A percentile compares a stretch with the other conserved stretches of the same genome.
Conservation (phyloP, 2,329 filamentous ascomycete genomes). For the Fusarium sublunatum region DNA sequence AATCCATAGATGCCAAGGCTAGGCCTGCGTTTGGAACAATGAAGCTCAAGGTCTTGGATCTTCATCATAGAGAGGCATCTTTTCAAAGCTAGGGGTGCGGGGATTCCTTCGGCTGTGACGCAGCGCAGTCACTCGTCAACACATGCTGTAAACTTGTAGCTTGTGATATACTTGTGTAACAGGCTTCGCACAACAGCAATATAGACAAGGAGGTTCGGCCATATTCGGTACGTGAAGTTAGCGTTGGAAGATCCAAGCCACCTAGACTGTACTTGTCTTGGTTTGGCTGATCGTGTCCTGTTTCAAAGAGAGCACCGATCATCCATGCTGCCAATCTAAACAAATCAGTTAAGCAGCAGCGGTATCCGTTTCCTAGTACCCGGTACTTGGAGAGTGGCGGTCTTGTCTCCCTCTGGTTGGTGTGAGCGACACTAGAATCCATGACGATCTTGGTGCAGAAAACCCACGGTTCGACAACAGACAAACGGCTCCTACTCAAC, state of each 20-base stretch:
- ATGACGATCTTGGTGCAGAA: conserved; percentile 15
- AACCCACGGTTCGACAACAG: conserved; percentile 25
- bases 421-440: conserved; percentile 9
- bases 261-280: conserved; percentile 14
- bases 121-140: conserved; percentile 37
- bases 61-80: conserved; percentile 1
- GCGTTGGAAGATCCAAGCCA: not conserved
- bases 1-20: conserved; percentile 34
- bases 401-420: conserved; percentile 9
- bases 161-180: conserved; percentile 34
- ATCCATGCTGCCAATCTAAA: conserved; percentile 17
- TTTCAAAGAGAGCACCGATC: conserved; percentile 1
- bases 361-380: conserved; percentile 9
- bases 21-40: conserved; percentile 32
- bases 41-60: conserved; percentile 7
- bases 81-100: conserved; percentile 12
- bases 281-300: conserved; percentile 13
- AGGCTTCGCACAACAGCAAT: conserved; percentile 7
- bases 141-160: conserved; percentile 24
- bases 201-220: conserved; percentile 4
- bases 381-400: conserved; percentile 23
- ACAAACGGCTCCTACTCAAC: conserved; percentile 29
- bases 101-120: conserved; percentile 31
- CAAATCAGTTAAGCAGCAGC: conserved; percentile 8
- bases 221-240: not conserved